A percentile compares a stretch with the other conserved stretches of the same genome.
Conservation (phyloP, 306 rosid genomes). For the Betula pendula region DNA sequence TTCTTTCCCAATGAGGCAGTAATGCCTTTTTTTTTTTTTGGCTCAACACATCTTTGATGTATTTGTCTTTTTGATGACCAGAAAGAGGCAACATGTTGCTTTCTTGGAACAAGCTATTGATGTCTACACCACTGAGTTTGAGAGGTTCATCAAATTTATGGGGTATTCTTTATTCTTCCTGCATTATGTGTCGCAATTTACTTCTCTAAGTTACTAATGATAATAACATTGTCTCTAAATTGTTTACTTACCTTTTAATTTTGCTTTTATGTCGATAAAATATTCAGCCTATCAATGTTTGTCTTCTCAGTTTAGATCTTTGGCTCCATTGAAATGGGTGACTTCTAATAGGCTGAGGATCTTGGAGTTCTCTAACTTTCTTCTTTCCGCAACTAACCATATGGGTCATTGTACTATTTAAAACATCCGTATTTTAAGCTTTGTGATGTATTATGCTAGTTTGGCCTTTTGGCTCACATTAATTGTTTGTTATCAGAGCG, state of each 20-base stretch:
- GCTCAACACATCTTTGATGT: slow-evolving; percentile 19
- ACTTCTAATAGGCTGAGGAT: background rate
- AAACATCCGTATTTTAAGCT: background rate
- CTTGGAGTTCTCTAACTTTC: background rate
- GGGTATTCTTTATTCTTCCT: slow-evolving; percentile 49
- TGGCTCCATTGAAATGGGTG: background rate
- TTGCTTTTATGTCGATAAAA: background rate
- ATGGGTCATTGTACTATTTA: too few relatives aligned
- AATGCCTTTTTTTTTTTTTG: background rate
- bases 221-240: background rate
- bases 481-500: too few relatives aligned
- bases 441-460: background rate
- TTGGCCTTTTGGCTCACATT: background rate
- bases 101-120: slow-evolving; percentile 74
- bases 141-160: slow-evolving; percentile 74
- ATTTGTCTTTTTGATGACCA: slow-evolving; percentile 35
- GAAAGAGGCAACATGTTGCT: slow-evolving; percentile 53
- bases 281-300: background rate
- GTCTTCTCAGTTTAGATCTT: background rate
- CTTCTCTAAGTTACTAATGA: background rate
- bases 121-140: slow-evolving; percentile 70
- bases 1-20: background rate
- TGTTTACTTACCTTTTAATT: background rate
- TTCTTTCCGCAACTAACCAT: background rate
- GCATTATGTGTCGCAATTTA: slow-evolving; percentile 5